These are phyloP conservation scores for Cadophora sp. DNA, from an alignment of 2,329 filamentous ascomycete species.

Conservation along the genomic window DNA sequence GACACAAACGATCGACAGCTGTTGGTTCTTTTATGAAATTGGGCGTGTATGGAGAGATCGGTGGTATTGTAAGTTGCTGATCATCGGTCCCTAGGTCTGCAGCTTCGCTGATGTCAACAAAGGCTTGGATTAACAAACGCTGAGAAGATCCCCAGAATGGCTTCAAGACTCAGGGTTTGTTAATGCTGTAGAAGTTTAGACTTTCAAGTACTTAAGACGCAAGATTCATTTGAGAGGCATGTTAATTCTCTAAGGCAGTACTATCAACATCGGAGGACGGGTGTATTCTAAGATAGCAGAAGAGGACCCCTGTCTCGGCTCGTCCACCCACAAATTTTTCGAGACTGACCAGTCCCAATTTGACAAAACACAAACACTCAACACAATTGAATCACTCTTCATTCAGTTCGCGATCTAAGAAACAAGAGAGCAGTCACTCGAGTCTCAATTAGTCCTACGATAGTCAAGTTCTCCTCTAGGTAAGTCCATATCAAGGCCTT, in stretches of 20 bases:
- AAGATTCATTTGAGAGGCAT: neutral
- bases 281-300: neutral
- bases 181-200: too few relatives aligned
- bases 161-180: neutral
- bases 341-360: neutral
- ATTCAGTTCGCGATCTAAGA: neutral
- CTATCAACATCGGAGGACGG: neutral
- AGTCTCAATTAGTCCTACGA: neutral
- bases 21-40: neutral
- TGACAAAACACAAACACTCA: neutral
- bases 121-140: neutral
- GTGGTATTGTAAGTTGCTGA: neutral
- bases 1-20: too few relatives aligned
- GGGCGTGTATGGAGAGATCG: neutral
- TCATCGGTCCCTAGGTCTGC: neutral
- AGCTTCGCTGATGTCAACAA: neutral
- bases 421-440: neutral
- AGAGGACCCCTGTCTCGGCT: conserved; percentile 1
- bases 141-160: neutral
- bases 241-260: neutral
- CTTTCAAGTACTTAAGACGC: too few relatives aligned
- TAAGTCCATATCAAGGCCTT: neutral
- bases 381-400: neutral
- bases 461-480: neutral
- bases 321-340: neutral